Conservation (phyloP, 192 early-diverging fungal species). For the Rhizophagus sp. region DNA sequence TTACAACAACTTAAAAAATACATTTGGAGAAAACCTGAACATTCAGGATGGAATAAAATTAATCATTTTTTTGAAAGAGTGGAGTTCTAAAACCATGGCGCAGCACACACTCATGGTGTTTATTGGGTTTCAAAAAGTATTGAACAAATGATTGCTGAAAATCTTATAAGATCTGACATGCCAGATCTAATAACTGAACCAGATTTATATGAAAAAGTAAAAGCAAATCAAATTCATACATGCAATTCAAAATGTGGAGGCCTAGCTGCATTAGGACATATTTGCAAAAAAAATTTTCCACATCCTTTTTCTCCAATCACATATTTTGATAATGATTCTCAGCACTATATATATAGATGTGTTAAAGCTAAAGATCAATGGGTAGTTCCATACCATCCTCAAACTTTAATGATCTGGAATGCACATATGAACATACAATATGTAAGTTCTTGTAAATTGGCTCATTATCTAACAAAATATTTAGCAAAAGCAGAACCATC, state of each 20-base stretch:
- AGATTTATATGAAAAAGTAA: background rate
- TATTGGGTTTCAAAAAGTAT: background rate
- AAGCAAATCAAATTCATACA: background rate
- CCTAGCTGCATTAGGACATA: background rate
- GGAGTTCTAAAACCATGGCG: background rate
- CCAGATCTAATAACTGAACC: background rate
- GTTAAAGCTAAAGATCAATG: background rate
- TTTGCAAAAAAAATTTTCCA: background rate
- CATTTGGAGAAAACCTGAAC: background rate
- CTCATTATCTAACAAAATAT: background rate
- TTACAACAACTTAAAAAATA: background rate
- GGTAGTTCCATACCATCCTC: background rate
- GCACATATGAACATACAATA: constrained; percentile 8
- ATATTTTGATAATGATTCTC: no score
- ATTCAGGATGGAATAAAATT: background rate
- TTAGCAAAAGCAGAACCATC: background rate
- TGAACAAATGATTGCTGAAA: background rate
- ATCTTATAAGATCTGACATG: background rate
- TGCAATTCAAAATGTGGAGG: background rate
- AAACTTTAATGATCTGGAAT: background rate
- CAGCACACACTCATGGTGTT: background rate
- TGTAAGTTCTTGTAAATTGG: background rate
- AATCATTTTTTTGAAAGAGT: constrained; percentile 14
- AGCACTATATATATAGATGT: background rate
- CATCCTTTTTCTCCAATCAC: no score